These are phyloP conservation scores for Elsinoe perseae DNA, from an alignment of 2,329 filamentous ascomycete species.

Conservation along the genomic window DNA sequence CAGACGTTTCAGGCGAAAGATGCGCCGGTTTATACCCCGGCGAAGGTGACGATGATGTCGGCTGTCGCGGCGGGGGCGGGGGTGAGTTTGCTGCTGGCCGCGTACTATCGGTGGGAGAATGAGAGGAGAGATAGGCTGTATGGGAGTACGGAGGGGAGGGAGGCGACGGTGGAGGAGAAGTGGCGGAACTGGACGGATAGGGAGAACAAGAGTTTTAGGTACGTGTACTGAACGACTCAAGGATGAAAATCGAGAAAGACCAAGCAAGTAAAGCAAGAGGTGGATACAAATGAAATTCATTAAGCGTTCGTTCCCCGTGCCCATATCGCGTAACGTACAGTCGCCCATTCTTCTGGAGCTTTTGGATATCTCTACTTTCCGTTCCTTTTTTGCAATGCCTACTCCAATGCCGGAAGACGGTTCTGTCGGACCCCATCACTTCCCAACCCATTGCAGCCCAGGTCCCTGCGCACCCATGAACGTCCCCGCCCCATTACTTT, in stretches of 20 bases:
- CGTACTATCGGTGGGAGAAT: constrained; percentile 42
- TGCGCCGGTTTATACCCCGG: constrained; percentile 30
- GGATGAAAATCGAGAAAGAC: no score
- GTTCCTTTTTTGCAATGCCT: background rate
- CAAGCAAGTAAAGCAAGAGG: background rate
- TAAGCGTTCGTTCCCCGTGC: background rate
- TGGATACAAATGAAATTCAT: background rate
- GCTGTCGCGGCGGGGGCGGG: constrained; percentile 15
- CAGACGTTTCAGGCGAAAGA: constrained; percentile 30
- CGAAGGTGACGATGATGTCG: constrained; percentile 31
- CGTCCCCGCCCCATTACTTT: background rate
- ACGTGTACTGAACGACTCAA: background rate
- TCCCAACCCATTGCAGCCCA: background rate
- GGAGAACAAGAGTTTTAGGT: constrained; percentile 6
- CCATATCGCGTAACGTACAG: background rate
- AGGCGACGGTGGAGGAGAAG: constrained; percentile 1
- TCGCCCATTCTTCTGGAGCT: background rate
- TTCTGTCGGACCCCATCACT: background rate
- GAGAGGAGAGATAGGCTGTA: constrained; percentile 17
- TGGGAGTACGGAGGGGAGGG: background rate
- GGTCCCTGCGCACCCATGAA: background rate
- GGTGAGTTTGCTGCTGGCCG: constrained; percentile 37
- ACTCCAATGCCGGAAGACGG: background rate
- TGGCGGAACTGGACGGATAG: constrained; percentile 8
- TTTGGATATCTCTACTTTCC: background rate